Conservation (phyloP, 345 rosid species). For the Cardamine resedifolia region DNA sequence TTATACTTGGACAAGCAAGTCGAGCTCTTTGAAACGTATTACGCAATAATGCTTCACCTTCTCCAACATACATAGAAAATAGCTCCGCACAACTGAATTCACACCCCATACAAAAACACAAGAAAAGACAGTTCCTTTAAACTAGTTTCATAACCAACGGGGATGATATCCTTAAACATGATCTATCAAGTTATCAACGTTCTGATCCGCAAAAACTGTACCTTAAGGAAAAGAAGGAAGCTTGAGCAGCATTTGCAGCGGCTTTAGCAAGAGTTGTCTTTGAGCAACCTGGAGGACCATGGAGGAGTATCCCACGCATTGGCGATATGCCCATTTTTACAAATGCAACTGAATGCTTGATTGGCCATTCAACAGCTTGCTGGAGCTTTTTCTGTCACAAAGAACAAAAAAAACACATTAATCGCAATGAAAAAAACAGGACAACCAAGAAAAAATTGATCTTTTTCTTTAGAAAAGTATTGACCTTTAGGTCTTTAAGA, state of each 20-base stretch:
- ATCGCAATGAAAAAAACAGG: not conserved
- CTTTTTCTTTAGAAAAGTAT: not conserved
- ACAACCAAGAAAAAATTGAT: not conserved
- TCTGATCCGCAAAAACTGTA: conserved; percentile 25
- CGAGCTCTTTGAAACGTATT: conserved; percentile 88
- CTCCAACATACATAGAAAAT: conserved; percentile 97
- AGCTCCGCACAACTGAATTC: conserved; percentile 84
- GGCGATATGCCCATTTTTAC: conserved; percentile 78
- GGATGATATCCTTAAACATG: not conserved
- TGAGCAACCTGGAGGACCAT: conserved; percentile 99
- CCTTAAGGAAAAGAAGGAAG: conserved; percentile 91
- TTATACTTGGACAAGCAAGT: conserved; percentile 90
- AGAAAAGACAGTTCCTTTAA: not conserved
- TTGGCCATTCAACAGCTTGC: conserved; percentile 96
- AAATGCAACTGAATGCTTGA: conserved; percentile 74
- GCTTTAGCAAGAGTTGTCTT: conserved; percentile 99
- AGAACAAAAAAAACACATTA: not conserved
- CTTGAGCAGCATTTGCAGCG: conserved; percentile 88
- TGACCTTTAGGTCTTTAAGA: conserved; percentile 63
- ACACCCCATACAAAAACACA: not conserved
- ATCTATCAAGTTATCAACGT: not conserved
- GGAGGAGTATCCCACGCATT: conserved; percentile 78
- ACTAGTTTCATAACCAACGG: not conserved
- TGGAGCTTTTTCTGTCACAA: conserved; percentile 74
- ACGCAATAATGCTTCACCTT: conserved; percentile 91